Base-by-base conservation (phyloP, 345 rosid species). In the Brassica incana region DNA sequence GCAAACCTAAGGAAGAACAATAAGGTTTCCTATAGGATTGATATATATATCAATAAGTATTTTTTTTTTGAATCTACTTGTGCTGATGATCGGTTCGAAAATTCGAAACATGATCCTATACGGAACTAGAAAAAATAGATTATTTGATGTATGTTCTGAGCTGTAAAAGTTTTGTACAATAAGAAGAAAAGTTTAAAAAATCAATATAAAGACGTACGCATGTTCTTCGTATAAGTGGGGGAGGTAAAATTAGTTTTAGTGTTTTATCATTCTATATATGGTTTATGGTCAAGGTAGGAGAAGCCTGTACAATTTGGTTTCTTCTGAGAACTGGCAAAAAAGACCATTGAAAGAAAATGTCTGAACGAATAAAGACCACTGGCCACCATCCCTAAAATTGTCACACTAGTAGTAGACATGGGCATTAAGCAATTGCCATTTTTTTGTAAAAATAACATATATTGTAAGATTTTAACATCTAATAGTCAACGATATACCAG, bases 1-100 rank as follows among this genome's bases (percentile, higher is more conserved):
- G 97, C 84, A 77, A 64, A 61, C 83, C 79, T 27, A 86, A 83
- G 77, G 90, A 87, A 77, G 82, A 80, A 82, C 74, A 75, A 74
- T 80, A 74, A 80, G 36, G 75, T 74, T 74, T 69, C 68, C 54
- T 72, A 40, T 73, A 78, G 74, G 75, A 15, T 74, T 69, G 33
- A 74, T 68, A 80, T 56, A 76, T 65, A 18, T 15, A 35, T 33
- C 3, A 27, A 3, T 35, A 45, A 45, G 54, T 45, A 12, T 11
- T 32, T 66, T 59, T 59, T 50, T 8, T 33, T 32, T 8, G 30
- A 60, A 58, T 72, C 77, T 72, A 18, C 16, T 66, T 60, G 48
- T 74, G 73, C n/a, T 73, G 40, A 67, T 67, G 82, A 74, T 79
- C 74, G 35, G 74, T 74, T 79, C 82, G 82, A 74, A 74, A 79